Evolutionary conservation across 129 eudicot species (phyloP), one percentile per base, ranked within the genome.

Genomic region (Flaveria sonorensis): DNA sequence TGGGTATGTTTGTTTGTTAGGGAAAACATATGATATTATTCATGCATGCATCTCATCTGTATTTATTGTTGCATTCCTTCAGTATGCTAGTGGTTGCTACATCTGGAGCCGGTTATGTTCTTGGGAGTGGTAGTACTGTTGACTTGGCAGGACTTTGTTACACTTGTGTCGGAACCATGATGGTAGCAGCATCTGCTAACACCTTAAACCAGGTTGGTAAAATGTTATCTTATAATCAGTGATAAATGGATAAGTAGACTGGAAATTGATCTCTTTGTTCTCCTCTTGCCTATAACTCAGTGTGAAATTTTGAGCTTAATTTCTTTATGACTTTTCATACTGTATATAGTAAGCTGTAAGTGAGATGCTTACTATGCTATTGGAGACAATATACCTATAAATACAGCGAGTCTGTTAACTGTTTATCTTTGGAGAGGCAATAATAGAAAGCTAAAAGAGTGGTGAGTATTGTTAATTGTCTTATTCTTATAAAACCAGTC

Each of bases 21-120:
- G 40, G 40, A 36, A 5, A 36, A 36, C 8, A 36, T 36, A 36
- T 36, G 40, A 36, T 36, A 36, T 36, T 36, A 0, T 70, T 45
- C 3, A 3, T 59, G 63, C 40, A 13, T 32, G 15, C 47, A 24
- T 79, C 60, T 53, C 53, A 78, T 56, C 55, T 60, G 45, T 14
- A 62, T n/a, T 10, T 18, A 12, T 20, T 68, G 30, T 76, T 59
- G 30, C 69, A 69, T 78, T 42, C 72, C 48, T 72, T 64, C 92
- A 94, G 97, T 85, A 90, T 90, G 97, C 81, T 94, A 75, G 98
- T 94, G 50, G 98, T 94, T 81, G 98, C 98, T 68, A 94, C 98
- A 68, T 88, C 98, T 71, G 98, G 98, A 64, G 89, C 98, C 1
- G 98, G 98, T 63, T 94, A 86, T 85, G 89, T 94, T 73, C 97